Evolutionary conservation across 2,329 filamentous ascomycete genomes (phyloP).

Genomic region (Sphaerulina musiva): DNA sequence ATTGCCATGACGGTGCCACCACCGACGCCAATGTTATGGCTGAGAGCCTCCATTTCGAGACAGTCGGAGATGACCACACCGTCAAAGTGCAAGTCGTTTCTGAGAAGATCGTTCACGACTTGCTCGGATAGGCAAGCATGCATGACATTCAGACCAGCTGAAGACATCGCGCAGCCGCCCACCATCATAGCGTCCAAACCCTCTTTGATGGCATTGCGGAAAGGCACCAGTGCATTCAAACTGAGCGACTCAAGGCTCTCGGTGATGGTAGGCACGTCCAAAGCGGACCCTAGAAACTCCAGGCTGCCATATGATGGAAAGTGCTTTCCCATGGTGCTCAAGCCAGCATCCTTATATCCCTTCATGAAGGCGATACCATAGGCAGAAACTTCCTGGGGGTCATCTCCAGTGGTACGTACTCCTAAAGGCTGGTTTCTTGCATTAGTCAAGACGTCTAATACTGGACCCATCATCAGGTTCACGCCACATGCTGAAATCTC

Average conservation of each 20-base stretch:
- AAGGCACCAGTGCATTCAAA: constrained; percentile 83
- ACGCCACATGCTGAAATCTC: constrained; percentile 90
- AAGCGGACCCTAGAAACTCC: constrained; percentile 82
- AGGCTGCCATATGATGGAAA: constrained; percentile 95
- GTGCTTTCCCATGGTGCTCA: constrained; percentile 89
- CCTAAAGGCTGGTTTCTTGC: constrained; percentile 84
- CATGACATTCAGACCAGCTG: constrained; percentile 86
- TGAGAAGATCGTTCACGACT: constrained; percentile 80
- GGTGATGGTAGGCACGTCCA: constrained; percentile 92
- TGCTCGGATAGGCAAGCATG: constrained; percentile 91
- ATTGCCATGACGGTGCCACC: constrained; percentile 97
- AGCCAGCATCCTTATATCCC: constrained; percentile 83
- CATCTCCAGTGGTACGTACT: constrained; percentile 82
- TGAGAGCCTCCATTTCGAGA: constrained; percentile 91
- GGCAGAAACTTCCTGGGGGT: constrained; percentile 89
- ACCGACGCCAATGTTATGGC: constrained; percentile 92
- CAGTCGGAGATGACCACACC: constrained; percentile 94
- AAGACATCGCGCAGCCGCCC: constrained; percentile 86
- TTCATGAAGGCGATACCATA: constrained; percentile 87
- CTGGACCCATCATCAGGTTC: constrained; percentile 90
- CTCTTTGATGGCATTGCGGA: constrained; percentile 78
- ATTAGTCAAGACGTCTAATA: constrained; percentile 89
- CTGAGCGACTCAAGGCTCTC: constrained; percentile 89
- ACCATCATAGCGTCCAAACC: constrained; percentile 94
- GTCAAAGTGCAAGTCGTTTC: constrained; percentile 82